Evolutionary conservation across 257 asterid genomes (phyloP).

Genomic region (Gardenia jasminoides): DNA sequence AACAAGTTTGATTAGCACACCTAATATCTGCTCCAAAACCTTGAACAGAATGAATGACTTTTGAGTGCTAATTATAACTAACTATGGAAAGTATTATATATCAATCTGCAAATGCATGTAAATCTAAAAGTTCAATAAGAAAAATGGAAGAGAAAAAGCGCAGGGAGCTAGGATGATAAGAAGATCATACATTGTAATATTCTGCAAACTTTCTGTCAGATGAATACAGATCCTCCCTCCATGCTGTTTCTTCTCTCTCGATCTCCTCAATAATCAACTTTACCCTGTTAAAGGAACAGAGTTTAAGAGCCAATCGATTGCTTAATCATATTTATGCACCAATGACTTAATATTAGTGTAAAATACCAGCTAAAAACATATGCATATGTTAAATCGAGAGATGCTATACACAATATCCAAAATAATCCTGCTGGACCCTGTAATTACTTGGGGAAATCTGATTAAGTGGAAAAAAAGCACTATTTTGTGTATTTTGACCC

Average conservation of each 20-base stretch:
- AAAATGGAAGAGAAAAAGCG: slow-evolving; percentile 8
- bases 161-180: slow-evolving; percentile 3
- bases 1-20: slow-evolving; percentile 95
- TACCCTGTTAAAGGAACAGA: slow-evolving; percentile 71
- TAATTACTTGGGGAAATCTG: background rate
- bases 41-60: slow-evolving; percentile 25
- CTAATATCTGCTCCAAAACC: slow-evolving; percentile 99
- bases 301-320: slow-evolving; percentile 14
- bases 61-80: background rate
- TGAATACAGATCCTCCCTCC: slow-evolving; percentile 91
- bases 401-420: background rate
- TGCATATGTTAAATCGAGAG: background rate
- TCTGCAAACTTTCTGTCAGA: slow-evolving; percentile 96
- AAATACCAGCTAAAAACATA: background rate
- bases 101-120: slow-evolving; percentile 12
- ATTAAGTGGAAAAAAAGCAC: background rate
- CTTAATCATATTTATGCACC: background rate
- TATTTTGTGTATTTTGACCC: background rate
- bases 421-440: background rate
- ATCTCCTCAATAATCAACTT: slow-evolving; percentile 90
- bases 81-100: background rate
- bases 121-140: slow-evolving; percentile 14
- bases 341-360: background rate
- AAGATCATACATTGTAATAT: slow-evolving; percentile 65
- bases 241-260: slow-evolving; percentile 92